Evolutionary conservation across 139 green algal species (phyloP), one percentile per base, ranked within the genome.

Genomic region (Microglena sp.): DNA sequence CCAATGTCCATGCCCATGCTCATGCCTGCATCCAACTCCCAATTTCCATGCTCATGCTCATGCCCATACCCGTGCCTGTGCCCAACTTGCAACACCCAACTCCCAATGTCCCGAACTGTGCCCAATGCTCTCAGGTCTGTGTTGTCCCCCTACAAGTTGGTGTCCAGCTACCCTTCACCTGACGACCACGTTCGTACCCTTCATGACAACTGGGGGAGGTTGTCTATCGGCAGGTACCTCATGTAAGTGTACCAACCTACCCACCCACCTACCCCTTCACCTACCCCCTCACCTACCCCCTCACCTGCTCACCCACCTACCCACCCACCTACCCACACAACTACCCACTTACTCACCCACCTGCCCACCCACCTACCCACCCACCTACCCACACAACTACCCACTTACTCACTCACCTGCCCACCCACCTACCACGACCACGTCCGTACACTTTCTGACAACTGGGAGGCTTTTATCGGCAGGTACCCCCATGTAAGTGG

Each of bases 151-250:
- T 72, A 86, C 22, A 80, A 84, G 62, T 73, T 98, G 28, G 60
- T 96, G 4, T 78, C 81, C 66, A 83, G 66, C 22, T 96, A 93
- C 55, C 46, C 73, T 1, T 58, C 80, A 1, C 86, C 88, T 5
- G 77, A 89, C 62, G 74, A 91, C 44, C 67, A 90, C 69, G 82
- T 97, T 24, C 75, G 69, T 64, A 98, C 91, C 4, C 77, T 97
- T 22, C 87, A 97, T 58, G 92, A 98, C 78, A 87, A 87, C 57
- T 78, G 92, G 55, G 92, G 97, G 75, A 78, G n/a, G n/a, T n/a
- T n/a, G n/a, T n/a, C n/a, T n/a, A n/a, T n/a, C n/a, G n/a, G n/a
- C n/a, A n/a, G n/a, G n/a, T n/a, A n/a, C n/a, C n/a, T n/a, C n/a
- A n/a, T n/a, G n/a, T n/a, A n/a, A n/a, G n/a, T n/a, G n/a, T n/a